These are phyloP conservation scores for Lachnellula willkommii DNA, from an alignment of 2,329 filamentous ascomycete species.

Conservation along the genomic window DNA sequence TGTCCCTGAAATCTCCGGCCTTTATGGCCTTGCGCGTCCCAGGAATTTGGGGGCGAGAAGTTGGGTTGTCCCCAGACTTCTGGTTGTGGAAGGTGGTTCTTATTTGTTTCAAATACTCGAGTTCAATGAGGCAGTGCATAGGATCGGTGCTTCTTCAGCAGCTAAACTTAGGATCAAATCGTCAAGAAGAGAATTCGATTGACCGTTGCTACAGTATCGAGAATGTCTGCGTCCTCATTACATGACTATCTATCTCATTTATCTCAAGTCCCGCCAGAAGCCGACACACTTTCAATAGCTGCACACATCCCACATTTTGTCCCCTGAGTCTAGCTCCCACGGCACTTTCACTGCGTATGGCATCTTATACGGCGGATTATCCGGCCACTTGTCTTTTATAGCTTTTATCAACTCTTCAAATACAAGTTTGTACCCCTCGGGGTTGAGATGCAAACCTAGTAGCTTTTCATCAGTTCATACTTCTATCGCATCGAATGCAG, in stretches of 20 bases:
- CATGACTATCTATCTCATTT: no score
- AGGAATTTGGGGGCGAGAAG: not conserved
- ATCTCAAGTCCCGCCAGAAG: no score
- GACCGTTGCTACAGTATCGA: no score
- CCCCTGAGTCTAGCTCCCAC: slow-evolving; percentile 19
- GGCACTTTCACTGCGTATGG: slow-evolving; percentile 14
- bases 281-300: no score
- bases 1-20: not conserved
- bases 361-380: slow-evolving; percentile 21
- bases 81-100: no score
- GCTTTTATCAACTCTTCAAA: slow-evolving; percentile 19
- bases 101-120: no score
- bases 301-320: slow-evolving; percentile 18
- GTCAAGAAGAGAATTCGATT: no score
- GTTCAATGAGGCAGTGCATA: no score
- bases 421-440: slow-evolving; percentile 21
- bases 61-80: not conserved
- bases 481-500: not conserved
- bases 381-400: slow-evolving; percentile 21
- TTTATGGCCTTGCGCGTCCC: not conserved
- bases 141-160: no score
- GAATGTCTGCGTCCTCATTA: no score
- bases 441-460: slow-evolving; percentile 22
- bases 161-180: no score
- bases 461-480: not conserved